Base-by-base conservation (phyloP, 73 alveolate genomes). In the Symbiodinium natans region DNA sequence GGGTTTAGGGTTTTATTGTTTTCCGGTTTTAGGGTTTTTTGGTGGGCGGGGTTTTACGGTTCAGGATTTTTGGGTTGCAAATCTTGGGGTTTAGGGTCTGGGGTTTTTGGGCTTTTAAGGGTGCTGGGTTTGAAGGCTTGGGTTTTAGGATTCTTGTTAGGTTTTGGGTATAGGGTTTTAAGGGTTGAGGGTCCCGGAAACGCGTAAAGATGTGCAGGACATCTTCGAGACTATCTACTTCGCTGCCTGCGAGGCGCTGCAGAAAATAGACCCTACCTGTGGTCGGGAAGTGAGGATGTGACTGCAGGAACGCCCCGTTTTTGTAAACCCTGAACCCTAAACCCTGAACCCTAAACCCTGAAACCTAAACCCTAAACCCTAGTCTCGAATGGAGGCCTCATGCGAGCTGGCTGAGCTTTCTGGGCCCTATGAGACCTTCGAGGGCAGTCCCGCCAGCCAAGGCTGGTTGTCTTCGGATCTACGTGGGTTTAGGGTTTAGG, bases 171-270 rank as follows among this genome's bases (percentile, higher is more conserved):
- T n/a, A n/a, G n/a, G n/a, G n/a, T n/a, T n/a, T n/a, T n/a, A n/a
- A n/a, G n/a, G n/a, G n/a, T n/a, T n/a, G n/a, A n/a, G n/a, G n/a
- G n/a, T n/a, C n/a, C n/a, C n/a, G n/a, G n/a, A n/a, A n/a, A n/a
- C n/a, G n/a, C n/a, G n/a, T n/a, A n/a, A n/a, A n/a, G n/a, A 0
- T 25, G 27, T 33, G 86, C 41, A 99, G 95, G 99, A 99, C 98
- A 99, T 99, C 73, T 99, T 99, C 86, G 99, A 99, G 99, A 99
- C 99, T 23, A 99, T 99, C 82, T 99, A 99, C 89, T 99, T 99
- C 99, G 99, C 99, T 5, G 99, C 99, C 41, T 98, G 99, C 95
- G 93, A 99, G 82, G 95, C 52, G 25, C 82, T n/a, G n/a, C n/a
- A n/a, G n/a, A 46, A 46, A 46, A 46, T 46, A 13, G 59, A 13